Conservation (phyloP, 768 basidiomycete species). For the Boletus vermiculosoides region DNA sequence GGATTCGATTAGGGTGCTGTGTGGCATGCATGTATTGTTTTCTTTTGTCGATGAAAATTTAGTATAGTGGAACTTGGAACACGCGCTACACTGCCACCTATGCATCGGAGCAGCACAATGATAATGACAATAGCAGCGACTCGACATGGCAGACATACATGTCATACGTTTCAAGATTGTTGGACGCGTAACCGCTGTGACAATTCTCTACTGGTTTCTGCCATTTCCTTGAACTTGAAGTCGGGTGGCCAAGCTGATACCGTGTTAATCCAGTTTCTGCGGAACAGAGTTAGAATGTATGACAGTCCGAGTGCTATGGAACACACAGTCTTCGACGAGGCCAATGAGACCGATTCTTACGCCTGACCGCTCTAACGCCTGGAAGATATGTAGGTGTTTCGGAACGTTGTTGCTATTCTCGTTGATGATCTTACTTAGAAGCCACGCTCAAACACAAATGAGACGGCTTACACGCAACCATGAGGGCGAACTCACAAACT, state of each 20-base stretch:
- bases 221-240: slow-evolving; percentile 78
- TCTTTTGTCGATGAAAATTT: too few relatives aligned
- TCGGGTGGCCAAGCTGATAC: slow-evolving; percentile 82
- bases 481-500: slow-evolving; percentile 54
- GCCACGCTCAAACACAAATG: slow-evolving; percentile 64
- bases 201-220: slow-evolving; percentile 64
- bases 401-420: slow-evolving; percentile 62
- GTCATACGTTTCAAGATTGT: too few relatives aligned
- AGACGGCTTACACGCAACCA: background rate
- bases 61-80: too few relatives aligned
- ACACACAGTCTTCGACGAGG: slow-evolving; percentile 74
- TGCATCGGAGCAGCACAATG: too few relatives aligned
- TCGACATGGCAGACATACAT: too few relatives aligned
- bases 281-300: background rate
- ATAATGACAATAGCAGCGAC: too few relatives aligned
- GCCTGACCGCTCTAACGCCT: slow-evolving; percentile 67
- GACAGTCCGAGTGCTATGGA: background rate
- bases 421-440: slow-evolving; percentile 85
- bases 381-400: slow-evolving; percentile 55
- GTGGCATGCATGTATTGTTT: too few relatives aligned
- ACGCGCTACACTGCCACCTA: too few relatives aligned
- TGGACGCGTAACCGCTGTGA: slow-evolving; percentile 68
- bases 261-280: slow-evolving; percentile 86
- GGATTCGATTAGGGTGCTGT: too few relatives aligned
- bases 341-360: slow-evolving; percentile 79